Evolutionary conservation across 2,329 filamentous ascomycete species (phyloP).

Genomic region (Colletotrichum lini): DNA sequence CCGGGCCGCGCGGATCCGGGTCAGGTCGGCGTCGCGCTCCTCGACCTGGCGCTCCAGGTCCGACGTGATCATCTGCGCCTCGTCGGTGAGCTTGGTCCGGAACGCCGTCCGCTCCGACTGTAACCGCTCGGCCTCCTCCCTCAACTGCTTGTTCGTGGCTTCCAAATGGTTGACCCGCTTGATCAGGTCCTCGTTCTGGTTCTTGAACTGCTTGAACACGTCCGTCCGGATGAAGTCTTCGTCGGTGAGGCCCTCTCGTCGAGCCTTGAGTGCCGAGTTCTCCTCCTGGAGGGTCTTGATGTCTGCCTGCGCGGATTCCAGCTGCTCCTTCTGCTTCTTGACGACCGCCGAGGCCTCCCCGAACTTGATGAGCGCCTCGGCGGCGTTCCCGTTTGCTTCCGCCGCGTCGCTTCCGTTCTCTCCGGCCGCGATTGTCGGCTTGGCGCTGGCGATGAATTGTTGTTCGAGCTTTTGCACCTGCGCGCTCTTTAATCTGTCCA

Average conservation of each 20-base stretch:
- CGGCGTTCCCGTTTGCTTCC: conserved; percentile 68
- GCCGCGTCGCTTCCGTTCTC: conserved; percentile 70
- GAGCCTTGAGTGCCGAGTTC: conserved; percentile 78
- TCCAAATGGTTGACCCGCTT: conserved; percentile 93
- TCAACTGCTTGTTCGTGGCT: conserved; percentile 86
- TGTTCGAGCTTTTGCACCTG: conserved; percentile 94
- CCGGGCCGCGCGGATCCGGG: conserved; percentile 84
- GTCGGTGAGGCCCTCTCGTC: conserved; percentile 82
- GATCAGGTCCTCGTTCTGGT: conserved; percentile 92
- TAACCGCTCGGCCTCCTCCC: conserved; percentile 87
- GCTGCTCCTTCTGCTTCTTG: conserved; percentile 88
- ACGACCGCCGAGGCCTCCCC: conserved; percentile 83
- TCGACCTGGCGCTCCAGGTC: conserved; percentile 89
- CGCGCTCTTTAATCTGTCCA: conserved; percentile 89
- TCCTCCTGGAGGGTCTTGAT: conserved; percentile 83
- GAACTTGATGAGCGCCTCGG: conserved; percentile 81
- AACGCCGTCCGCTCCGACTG: conserved; percentile 89
- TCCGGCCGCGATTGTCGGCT: conserved; percentile 60
- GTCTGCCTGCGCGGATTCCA: conserved; percentile 84
- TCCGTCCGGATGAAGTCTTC: conserved; percentile 96
- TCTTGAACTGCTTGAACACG: conserved; percentile 91
- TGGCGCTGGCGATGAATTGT: conserved; percentile 82
- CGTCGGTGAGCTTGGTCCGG: conserved; percentile 84
- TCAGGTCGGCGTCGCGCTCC: conserved; percentile 85
- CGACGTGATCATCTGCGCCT: conserved; percentile 78